Base-by-base conservation (phyloP, 1,139 yeast genomes). In the Geotrichum restrictum region DNA sequence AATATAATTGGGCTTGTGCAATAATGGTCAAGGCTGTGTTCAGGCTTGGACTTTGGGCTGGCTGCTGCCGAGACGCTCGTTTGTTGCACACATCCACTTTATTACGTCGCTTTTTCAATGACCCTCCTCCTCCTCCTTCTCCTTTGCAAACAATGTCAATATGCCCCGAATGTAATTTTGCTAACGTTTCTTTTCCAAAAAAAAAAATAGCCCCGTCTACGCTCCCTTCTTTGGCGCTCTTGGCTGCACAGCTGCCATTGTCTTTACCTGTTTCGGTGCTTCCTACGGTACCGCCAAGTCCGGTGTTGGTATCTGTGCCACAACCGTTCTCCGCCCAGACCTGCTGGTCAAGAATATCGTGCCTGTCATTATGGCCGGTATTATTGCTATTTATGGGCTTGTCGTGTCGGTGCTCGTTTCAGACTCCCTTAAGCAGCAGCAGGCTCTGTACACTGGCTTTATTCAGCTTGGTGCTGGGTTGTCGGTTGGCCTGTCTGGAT, bases 191-290 rank as follows among this genome's bases (percentile, higher is more conserved):
- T 50, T 18, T n/a, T n/a, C n/a, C n/a, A n/a, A n/a, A n/a, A n/a
- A n/a, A n/a, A n/a, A 24, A 24, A 5, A 24, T 68, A 82, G 88
- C 72, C 88, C 88, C 67, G 88, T 83, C 73, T 83, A 83, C 69
- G 88, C 88, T 69, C 96, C 97, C 71, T 89, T 89, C 77, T 88
- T 89, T 72, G 96, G 96, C 70, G 91, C 97, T 64, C 88, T 93
- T 71, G 98, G 98, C 69, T 94, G 98, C 79, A 96, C 98, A 57
- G 91, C 98, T 54, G 98, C 99, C 73, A 93, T 94, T 70, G 88
- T 93, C 68, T 89, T 93, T 81, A 93, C 98, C 73, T 88, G 96
- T 48, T 52, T 52, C 45, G 98, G 99, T 57, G 98, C 98, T 27
- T 97, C 98, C 58, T 85, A 89, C 62, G 99, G 99, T 52, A 93